Conservation (phyloP, 2,329 filamentous ascomycete genomes). For the Colletotrichum agaves region DNA sequence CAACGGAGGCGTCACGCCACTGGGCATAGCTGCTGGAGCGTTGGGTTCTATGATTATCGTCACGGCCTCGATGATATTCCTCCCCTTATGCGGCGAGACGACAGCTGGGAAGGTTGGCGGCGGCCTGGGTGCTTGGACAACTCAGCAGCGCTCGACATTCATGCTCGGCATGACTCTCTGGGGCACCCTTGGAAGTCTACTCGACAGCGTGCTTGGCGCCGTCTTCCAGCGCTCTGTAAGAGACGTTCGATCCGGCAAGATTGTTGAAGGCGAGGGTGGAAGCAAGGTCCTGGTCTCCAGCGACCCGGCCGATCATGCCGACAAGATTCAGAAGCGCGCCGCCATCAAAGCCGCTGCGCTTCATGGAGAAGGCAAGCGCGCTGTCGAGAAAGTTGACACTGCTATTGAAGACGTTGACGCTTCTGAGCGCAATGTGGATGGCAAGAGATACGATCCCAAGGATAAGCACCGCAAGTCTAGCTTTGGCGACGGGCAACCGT, state of each 20-base stretch:
- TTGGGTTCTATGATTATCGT: conserved; percentile 79
- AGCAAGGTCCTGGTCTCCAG: conserved; percentile 63
- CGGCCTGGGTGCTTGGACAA: conserved; percentile 61
- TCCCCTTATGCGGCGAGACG: conserved; percentile 73
- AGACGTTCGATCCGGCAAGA: conserved; percentile 84
- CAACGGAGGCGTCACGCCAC: conserved; percentile 87
- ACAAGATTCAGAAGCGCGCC: conserved; percentile 45
- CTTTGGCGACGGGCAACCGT: conserved; percentile 67
- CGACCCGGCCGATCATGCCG: conserved; percentile 41
- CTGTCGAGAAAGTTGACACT: conserved; percentile 49
- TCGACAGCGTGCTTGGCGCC: conserved; percentile 90
- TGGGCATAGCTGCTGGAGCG: conserved; percentile 78
- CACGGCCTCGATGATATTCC: conserved; percentile 70
- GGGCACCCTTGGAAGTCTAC: conserved; percentile 81
- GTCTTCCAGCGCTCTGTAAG: conserved; percentile 87
- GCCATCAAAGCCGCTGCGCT: conserved; percentile 55
- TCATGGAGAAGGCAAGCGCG: conserved; percentile 55
- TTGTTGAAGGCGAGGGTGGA: conserved; percentile 88
- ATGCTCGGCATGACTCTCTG: conserved; percentile 73
- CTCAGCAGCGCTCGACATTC: conserved; percentile 56
- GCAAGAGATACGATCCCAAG: conserved; percentile 58
- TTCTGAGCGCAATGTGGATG: conserved; percentile 49
- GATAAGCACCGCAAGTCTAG: conserved; percentile 62
- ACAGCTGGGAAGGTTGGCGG: conserved; percentile 48
- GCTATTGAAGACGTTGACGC: conserved; percentile 44